phyloP scores from a whole-genome alignment of 768 basidiomycete genomes.

The Kwoniella dendrophila region DNA sequence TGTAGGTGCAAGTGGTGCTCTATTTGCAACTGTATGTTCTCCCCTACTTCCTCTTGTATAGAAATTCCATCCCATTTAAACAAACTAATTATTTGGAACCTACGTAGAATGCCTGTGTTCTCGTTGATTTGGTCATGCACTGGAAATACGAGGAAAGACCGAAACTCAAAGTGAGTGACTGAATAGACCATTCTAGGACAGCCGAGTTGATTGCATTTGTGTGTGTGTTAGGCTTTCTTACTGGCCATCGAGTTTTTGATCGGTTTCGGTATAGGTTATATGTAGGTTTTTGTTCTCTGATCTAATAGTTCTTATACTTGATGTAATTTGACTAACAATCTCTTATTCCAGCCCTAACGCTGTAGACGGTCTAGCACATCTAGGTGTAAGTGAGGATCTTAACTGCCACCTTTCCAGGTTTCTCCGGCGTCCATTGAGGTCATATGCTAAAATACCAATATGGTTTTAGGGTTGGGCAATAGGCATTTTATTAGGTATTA shows the following conservation, averaged over 20 bases:
- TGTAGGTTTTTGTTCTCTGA: slow-evolving; percentile 32
- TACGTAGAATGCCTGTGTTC: slow-evolving; percentile 40
- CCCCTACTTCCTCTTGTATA: neutral
- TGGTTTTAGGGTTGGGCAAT: slow-evolving; percentile 46
- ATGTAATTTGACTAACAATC: neutral
- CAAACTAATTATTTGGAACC: slow-evolving; percentile 12
- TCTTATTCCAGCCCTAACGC: slow-evolving; percentile 58
- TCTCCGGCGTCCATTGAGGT: neutral
- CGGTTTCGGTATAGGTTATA: slow-evolving; percentile 71
- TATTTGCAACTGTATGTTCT: slow-evolving; percentile 73
- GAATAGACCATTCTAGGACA: too few relatives aligned
- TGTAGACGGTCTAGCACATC: slow-evolving; percentile 91
- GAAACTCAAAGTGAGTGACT: slow-evolving; percentile 68
- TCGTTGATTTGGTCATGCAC: slow-evolving; percentile 88
- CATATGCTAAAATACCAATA: neutral
- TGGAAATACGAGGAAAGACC: slow-evolving; percentile 88
- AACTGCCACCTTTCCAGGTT: too few relatives aligned
- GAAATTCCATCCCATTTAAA: neutral
- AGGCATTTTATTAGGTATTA: slow-evolving; percentile 72
- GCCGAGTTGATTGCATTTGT: too few relatives aligned
- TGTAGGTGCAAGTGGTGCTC: slow-evolving; percentile 88
- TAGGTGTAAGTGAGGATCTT: slow-evolving; percentile 67
- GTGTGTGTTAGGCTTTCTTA: slow-evolving; percentile 66
- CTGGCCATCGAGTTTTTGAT: slow-evolving; percentile 85
- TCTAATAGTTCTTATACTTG: neutral